Percentiles rank a stretch among this genome's conserved stretches.
phyloP scores from a whole-genome alignment of 176 grass and related monocot genomes.

The Oryza coarctata region DNA sequence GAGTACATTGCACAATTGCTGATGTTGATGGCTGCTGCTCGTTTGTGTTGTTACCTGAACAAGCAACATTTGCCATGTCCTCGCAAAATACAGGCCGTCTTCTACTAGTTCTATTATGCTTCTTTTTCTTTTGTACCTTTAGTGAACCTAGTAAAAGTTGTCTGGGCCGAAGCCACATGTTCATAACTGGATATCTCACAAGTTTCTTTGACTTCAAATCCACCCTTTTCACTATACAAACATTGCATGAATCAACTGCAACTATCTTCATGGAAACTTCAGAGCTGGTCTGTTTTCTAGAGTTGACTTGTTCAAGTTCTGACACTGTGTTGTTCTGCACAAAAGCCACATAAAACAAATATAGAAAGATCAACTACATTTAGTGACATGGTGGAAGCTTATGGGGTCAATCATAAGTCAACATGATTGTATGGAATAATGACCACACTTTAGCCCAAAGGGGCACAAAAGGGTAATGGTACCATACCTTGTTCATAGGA shows the following conservation, averaged over 20 bases:
- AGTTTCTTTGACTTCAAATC: constrained; percentile 53
- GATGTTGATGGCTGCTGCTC: constrained; percentile 62
- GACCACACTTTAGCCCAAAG: not conserved
- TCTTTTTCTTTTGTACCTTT: constrained; percentile 52
- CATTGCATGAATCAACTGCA: constrained; percentile 10
- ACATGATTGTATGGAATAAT: not conserved
- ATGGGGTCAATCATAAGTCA: not conserved
- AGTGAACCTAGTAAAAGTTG: constrained; percentile 50
- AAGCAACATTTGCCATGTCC: constrained; percentile 10
- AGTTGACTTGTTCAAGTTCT: not conserved
- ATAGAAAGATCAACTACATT: not conserved
- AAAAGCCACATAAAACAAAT: not conserved
- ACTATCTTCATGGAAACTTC: constrained; percentile 1
- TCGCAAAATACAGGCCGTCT: constrained; percentile 23
- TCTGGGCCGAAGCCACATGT: constrained; percentile 54
- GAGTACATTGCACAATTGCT: constrained; percentile 18
- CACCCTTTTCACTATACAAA: constrained; percentile 8
- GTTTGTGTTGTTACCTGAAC: constrained; percentile 30
- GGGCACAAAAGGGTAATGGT: not conserved
- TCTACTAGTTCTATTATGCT: constrained; percentile 59
- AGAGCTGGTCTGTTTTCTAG: constrained; percentile 9
- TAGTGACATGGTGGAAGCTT: not conserved
- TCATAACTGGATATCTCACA: constrained; percentile 53
- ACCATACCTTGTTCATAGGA: constrained; percentile 26
- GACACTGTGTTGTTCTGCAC: constrained; percentile 23